A percentile compares a stretch with the other conserved stretches of the same genome.
These are phyloP conservation scores for Populus trichocarpa DNA, from an alignment of 441 rosid species.

Conservation along the genomic window DNA sequence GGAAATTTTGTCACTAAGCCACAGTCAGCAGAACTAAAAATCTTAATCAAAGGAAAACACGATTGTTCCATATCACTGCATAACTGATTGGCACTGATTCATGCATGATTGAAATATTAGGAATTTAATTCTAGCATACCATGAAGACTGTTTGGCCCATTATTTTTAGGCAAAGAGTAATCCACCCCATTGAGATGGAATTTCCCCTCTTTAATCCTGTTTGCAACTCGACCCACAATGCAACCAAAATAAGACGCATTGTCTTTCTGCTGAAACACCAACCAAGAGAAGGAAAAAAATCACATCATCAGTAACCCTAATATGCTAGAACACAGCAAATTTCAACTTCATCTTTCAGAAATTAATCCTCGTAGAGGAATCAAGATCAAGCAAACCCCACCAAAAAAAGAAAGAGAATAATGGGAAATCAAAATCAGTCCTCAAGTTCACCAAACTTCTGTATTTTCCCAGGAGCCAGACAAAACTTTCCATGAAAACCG, in stretches of 20 bases:
- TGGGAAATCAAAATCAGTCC: background rate
- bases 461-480: background rate
- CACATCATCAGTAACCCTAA: background rate
- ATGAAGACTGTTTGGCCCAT: slow-evolving; percentile 37
- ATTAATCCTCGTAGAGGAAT: background rate
- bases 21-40: background rate
- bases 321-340: background rate
- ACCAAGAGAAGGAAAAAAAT: background rate
- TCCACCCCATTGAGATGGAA: slow-evolving; percentile 31
- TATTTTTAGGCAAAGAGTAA: slow-evolving; percentile 37
- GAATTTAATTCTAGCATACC: slow-evolving; percentile 21
- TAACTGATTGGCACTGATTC: background rate
- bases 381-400: background rate
- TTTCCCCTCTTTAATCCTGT: slow-evolving; percentile 41
- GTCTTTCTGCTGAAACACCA: slow-evolving; percentile 32
- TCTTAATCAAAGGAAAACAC: background rate
- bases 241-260: slow-evolving; percentile 41
- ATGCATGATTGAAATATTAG: background rate
- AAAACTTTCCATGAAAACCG: background rate
- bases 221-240: slow-evolving; percentile 50
- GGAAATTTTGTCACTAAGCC: no score
- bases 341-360: background rate
- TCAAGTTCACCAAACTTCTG: background rate
- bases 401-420: background rate
- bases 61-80: background rate